Conservation (phyloP, 1,139 yeast genomes). For the Yamadazyma trypodendri region DNA sequence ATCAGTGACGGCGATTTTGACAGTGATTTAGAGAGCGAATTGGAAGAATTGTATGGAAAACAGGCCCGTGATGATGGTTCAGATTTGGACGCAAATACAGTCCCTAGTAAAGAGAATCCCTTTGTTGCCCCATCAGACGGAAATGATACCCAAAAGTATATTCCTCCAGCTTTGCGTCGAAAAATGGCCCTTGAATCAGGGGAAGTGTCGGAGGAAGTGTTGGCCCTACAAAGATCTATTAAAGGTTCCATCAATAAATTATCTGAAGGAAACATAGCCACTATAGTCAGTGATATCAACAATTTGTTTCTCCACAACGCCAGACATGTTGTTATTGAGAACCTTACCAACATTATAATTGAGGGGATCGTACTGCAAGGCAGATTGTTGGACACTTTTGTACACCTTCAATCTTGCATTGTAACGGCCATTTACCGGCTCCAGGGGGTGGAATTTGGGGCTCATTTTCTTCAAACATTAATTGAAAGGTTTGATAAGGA, state of each 20-base stretch:
- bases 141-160: conserved; percentile 41
- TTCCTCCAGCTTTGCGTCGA: conserved; percentile 83
- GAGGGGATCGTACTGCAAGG: conserved; percentile 68
- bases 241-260: conserved; percentile 84
- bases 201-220: conserved; percentile 45
- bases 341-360: conserved; percentile 59
- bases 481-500: conserved; percentile 61
- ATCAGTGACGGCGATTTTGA: conserved; percentile 36
- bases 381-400: conserved; percentile 71
- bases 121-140: conserved; percentile 68
- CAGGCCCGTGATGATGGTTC: conserved; percentile 41
- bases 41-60: conserved; percentile 22
- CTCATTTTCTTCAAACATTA: conserved; percentile 73
- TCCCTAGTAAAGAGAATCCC: conserved; percentile 51
- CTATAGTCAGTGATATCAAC: conserved; percentile 69
- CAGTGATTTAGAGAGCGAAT: conserved; percentile 19
- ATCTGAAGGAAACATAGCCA: conserved; percentile 76
- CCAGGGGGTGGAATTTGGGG: conserved; percentile 91
- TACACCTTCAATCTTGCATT: conserved; percentile 76
- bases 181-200: conserved; percentile 41
- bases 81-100: conserved; percentile 42
- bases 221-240: conserved; percentile 55
- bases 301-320: conserved; percentile 64
- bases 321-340: conserved; percentile 73
- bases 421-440: conserved; percentile 71